Percentiles rank a stretch among this genome's conserved stretches.
Conservation (phyloP, 2,329 filamentous ascomycete genomes). For the Achaetomium macrosporum region DNA sequence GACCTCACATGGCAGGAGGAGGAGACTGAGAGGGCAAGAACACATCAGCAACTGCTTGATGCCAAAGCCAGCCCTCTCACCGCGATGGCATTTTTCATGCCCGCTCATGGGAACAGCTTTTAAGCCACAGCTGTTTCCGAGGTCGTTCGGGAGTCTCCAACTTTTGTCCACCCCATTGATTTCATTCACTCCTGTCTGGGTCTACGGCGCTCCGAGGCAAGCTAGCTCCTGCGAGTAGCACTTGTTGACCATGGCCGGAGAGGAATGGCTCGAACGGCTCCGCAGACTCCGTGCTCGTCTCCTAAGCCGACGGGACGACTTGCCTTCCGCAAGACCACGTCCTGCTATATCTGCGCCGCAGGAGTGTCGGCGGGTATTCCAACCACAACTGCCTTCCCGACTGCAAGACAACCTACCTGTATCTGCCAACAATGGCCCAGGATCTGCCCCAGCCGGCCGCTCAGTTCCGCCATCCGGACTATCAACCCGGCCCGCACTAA, state of each 20-base stretch:
- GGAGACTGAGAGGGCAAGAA: too few relatives aligned
- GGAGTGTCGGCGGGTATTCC: background rate
- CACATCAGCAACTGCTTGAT: too few relatives aligned
- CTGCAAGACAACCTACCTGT: background rate
- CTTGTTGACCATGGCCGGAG: background rate
- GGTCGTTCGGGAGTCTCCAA: too few relatives aligned
- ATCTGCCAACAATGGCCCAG: background rate
- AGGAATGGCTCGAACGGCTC: conserved; percentile 5
- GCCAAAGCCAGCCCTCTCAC: too few relatives aligned
- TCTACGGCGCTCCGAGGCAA: too few relatives aligned
- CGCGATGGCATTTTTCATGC: too few relatives aligned
- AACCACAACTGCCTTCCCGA: background rate
- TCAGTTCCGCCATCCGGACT: background rate
- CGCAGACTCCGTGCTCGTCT: background rate
- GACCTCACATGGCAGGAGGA: too few relatives aligned
- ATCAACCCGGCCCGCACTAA: background rate
- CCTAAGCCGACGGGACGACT: background rate
- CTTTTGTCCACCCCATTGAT: too few relatives aligned
- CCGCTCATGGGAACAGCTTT: too few relatives aligned
- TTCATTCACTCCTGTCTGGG: too few relatives aligned
- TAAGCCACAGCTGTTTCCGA: too few relatives aligned
- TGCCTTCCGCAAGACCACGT: background rate
- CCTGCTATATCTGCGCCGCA: background rate
- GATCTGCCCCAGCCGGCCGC: background rate
- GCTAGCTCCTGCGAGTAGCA: background rate